phyloP scores from a whole-genome alignment of 2,329 filamentous ascomycete species.

The Coniochaeta sp. region DNA sequence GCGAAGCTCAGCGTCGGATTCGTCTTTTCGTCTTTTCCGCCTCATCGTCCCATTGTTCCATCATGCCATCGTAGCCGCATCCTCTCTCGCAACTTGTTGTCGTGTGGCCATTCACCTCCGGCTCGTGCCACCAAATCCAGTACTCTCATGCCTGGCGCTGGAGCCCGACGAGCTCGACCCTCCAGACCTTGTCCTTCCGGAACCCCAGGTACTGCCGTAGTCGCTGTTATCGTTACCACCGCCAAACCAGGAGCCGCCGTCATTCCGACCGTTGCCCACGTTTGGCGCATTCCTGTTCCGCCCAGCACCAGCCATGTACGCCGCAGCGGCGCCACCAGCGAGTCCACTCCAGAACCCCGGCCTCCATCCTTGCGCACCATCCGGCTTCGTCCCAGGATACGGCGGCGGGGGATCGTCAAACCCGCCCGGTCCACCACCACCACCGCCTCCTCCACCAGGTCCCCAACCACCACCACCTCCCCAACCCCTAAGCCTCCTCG shows the following conservation, averaged over 20 bases:
- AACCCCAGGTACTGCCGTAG: constrained; percentile 26
- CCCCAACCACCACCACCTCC: constrained; percentile 30
- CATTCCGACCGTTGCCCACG: constrained; percentile 12
- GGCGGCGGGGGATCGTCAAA: constrained; percentile 46
- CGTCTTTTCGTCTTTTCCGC: too few relatives aligned
- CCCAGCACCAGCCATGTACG: constrained; percentile 54
- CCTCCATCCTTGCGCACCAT: constrained; percentile 46
- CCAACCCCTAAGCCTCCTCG: constrained; percentile 32
- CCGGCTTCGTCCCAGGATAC: constrained; percentile 36
- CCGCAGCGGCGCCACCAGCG: constrained; percentile 62
- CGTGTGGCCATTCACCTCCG: constrained; percentile 25
- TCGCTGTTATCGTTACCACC: constrained; percentile 15
- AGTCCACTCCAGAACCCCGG: constrained; percentile 71
- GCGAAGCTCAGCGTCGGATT: too few relatives aligned
- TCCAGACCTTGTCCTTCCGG: constrained; percentile 26
- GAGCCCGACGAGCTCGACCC: constrained; percentile 24
- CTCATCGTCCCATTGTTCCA: too few relatives aligned
- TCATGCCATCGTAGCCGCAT: too few relatives aligned
- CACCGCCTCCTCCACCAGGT: constrained; percentile 23
- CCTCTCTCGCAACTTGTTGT: too few relatives aligned
- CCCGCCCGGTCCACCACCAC: constrained; percentile 13
- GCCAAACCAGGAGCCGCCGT: constrained; percentile 9
- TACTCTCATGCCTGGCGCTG: constrained; percentile 54
- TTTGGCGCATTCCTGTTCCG: constrained; percentile 17
- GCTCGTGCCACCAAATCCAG: constrained; percentile 65